Evolutionary conservation across 2,329 filamentous ascomycete genomes (phyloP), one percentile per base, ranked within the genome.

Genomic region (Hypoxylon sp.): DNA sequence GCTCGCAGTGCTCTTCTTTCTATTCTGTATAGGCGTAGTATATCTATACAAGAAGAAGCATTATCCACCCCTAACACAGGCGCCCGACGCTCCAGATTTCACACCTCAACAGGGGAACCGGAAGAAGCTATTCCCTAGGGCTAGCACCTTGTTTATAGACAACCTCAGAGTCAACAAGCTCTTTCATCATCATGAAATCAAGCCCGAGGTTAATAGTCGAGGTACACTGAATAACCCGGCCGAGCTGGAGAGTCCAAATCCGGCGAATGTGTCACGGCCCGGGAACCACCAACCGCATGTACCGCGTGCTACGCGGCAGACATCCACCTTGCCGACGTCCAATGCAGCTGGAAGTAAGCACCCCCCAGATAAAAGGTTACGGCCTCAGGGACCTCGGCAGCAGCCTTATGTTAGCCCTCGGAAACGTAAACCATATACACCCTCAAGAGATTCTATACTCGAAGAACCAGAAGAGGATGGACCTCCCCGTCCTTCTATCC

Each of bases 11-110:
- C 62, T 77, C 2, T 71, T 75, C 35, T 1, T 69, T 14, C n/a
- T 77, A 13, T 77, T 73, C 51, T 37, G 35, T 13, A 58, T 73
- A 31, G 74, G 76, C 1, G 37, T 51, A 5, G 25, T 61, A 5
- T 73, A 70, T 53, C 59, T 76, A 6, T 72, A 73, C 35, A 33
- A 51, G 4, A 48, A 54, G 48, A 75, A 70, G 22, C 56, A 55
- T 13, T 62, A 60, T n/a, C 70, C 66, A 8, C 62, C 50, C 13
- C 30, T 60, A 2, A 35, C 48, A 1, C 64, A 56, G 50, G 61
- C 58, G 10, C 65, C 63, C 8, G 33, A 66, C 40, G 53, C 33
- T 31, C 54, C 58, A 20, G 68, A 66, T 11, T 60, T 54, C 4
- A 50, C 58, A 14, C n/a, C 55, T 30, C n/a, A 27, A 2, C 30